Conservation (phyloP, 371 early-diverging fungal species). For the Actinomucor elegans region DNA sequence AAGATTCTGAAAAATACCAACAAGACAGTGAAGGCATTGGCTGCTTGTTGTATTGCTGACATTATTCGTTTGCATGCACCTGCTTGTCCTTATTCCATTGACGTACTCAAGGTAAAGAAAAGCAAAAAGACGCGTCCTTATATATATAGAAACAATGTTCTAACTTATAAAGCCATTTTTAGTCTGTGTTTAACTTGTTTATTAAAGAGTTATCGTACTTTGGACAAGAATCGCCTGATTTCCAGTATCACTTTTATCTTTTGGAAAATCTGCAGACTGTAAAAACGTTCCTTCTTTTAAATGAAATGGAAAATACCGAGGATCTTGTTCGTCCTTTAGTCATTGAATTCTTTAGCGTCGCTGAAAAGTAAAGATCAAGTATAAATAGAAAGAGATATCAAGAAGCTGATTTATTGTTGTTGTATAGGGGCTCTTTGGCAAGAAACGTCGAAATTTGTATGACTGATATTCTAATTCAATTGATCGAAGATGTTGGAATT, state of each 20-base stretch:
- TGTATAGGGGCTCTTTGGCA: conserved; percentile 61
- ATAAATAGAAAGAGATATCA: neutral
- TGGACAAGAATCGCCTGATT: conserved; percentile 58
- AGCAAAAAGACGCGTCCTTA: neutral
- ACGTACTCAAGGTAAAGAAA: conserved; percentile 65
- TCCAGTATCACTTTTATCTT: conserved; percentile 74
- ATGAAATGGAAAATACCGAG: conserved; percentile 34
- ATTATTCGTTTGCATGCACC: conserved; percentile 91
- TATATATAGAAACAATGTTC: neutral
- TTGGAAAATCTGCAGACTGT: conserved; percentile 86
- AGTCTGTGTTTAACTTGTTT: conserved; percentile 83
- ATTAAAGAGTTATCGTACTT: conserved; percentile 72
- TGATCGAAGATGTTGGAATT: conserved; percentile 74
- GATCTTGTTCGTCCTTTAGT: conserved; percentile 17
- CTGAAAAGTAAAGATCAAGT: conserved; percentile 12
- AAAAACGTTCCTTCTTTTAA: conserved; percentile 77
- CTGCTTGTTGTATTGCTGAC: conserved; percentile 91
- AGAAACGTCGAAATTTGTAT: conserved; percentile 79
- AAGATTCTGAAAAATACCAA: conserved; percentile 77
- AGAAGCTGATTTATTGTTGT: neutral
- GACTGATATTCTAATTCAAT: conserved; percentile 79
- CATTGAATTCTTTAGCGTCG: conserved; percentile 23
- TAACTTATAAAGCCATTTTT: neutral
- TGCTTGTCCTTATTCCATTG: conserved; percentile 80
- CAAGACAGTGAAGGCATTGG: conserved; percentile 71